These are phyloP conservation scores for Coleophoma cylindrospora DNA, from an alignment of 2,329 filamentous ascomycete genomes.

Conservation along the genomic window DNA sequence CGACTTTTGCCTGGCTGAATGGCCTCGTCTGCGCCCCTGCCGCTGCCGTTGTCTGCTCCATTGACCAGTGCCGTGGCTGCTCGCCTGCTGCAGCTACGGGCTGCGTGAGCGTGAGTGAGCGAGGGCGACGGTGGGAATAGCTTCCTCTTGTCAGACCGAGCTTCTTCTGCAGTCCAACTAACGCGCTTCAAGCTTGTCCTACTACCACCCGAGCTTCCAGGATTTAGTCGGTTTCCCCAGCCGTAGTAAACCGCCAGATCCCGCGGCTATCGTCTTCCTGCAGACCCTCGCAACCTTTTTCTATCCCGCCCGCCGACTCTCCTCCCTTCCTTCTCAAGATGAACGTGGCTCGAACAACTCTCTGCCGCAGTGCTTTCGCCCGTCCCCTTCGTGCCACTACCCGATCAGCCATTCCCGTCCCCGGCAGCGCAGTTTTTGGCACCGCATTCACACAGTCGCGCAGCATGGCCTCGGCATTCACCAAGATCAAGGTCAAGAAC, in stretches of 20 bases:
- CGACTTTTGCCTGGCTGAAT: too few species aligned
- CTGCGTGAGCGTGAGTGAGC: too few species aligned
- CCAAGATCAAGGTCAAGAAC: conserved; percentile 99
- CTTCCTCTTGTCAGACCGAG: too few species aligned
- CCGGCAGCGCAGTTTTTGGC: conserved; percentile 10
- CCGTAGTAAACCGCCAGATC: background rate
- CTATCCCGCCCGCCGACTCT: background rate
- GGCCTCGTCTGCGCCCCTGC: too few species aligned
- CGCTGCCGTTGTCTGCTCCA: too few species aligned
- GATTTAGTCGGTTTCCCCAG: background rate
- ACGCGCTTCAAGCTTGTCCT: background rate
- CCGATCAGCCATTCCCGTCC: background rate
- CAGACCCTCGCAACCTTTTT: too few species aligned
- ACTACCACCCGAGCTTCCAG: background rate
- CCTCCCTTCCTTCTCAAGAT: conserved; percentile 6
- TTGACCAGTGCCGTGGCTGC: too few species aligned
- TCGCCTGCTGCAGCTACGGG: too few species aligned
- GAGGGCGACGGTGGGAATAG: too few species aligned
- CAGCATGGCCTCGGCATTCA: conserved; percentile 49
- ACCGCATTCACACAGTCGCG: conserved; percentile 28
- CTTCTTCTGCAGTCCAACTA: background rate
- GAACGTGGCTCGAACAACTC: conserved; percentile 9
- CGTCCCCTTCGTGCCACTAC: conserved; percentile 2
- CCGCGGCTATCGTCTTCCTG: background rate
- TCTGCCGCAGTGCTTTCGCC: conserved; percentile 8